Conservation (phyloP, 73 alveolate species). For the Paramecium octaurelia region DNA sequence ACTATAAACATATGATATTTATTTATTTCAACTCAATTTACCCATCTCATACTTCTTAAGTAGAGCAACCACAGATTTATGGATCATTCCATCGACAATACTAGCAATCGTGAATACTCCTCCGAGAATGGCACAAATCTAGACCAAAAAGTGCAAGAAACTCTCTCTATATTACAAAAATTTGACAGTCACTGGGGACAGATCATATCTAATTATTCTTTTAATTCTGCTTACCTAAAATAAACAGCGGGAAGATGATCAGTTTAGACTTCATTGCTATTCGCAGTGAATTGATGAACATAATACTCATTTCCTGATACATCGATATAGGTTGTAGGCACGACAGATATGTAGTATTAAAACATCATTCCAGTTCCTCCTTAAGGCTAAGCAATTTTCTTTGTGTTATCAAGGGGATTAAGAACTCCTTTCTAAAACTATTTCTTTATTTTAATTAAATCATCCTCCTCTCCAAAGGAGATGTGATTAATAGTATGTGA, state of each 20-base stretch:
- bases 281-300: constrained; percentile 87
- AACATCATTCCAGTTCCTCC: constrained; percentile 39
- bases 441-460: constrained; percentile 67
- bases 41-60: constrained; percentile 73
- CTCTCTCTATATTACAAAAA: constrained; percentile 83
- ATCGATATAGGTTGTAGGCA: constrained; percentile 88
- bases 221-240: constrained; percentile 55
- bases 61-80: constrained; percentile 65
- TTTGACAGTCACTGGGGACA: constrained; percentile 96
- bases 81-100: constrained; percentile 81
- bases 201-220: constrained; percentile 82
- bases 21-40: constrained; percentile 67
- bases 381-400: constrained; percentile 7
- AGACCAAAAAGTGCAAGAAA: constrained; percentile 79
- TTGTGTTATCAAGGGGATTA: constrained; percentile 77
- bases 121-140: constrained; percentile 98
- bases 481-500: constrained; percentile 86
- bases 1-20: neutral
- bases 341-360: constrained; percentile 89
- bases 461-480: constrained; percentile 82
- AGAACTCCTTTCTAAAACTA: constrained; percentile 72
- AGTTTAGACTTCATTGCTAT: constrained; percentile 68
- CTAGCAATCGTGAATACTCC: constrained; percentile 98
- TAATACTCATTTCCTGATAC: constrained; percentile 62
- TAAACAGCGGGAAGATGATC: constrained; percentile 77